Conservation (phyloP, 2,329 filamentous ascomycete species). For the Colletotrichum graminicola region DNA sequence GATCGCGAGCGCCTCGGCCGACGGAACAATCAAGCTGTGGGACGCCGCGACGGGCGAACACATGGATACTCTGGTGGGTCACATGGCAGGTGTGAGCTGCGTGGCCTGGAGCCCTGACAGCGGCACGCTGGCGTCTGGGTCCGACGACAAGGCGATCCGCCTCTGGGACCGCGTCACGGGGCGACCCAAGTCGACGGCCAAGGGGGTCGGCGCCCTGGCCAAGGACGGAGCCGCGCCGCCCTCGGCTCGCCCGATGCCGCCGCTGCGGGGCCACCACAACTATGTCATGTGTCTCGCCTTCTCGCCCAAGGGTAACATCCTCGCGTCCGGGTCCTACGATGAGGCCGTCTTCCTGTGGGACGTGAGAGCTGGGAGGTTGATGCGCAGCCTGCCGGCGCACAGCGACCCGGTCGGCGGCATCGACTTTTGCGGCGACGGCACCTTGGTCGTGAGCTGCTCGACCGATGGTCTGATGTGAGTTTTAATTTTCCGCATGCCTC, state of each 20-base stretch:
- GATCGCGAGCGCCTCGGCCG: conserved; percentile 91
- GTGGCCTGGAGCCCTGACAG: conserved; percentile 96
- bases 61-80: conserved; percentile 90
- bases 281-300: conserved; percentile 96
- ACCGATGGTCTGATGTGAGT: conserved; percentile 88
- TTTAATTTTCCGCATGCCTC: conserved; percentile 45
- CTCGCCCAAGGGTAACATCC: conserved; percentile 97
- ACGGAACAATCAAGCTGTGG: conserved; percentile 94
- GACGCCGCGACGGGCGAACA: conserved; percentile 81
- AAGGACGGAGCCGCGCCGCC: conserved; percentile 37
- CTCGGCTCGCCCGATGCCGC: conserved; percentile 56
- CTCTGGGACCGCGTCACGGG: conserved; percentile 84
- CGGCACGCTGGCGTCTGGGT: conserved; percentile 87
- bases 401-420: conserved; percentile 95
- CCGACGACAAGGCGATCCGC: conserved; percentile 95
- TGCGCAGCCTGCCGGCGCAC: conserved; percentile 93
- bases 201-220: conserved; percentile 44
- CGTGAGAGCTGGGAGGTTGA: conserved; percentile 85
- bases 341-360: conserved; percentile 99
- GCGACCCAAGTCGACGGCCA: conserved; percentile 63
- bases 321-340: conserved; percentile 95
- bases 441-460: conserved; percentile 89
- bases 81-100: conserved; percentile 92
- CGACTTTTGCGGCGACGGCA: conserved; percentile 93
- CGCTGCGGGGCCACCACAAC: conserved; percentile 90